Evolutionary conservation across 305 asterid genomes (phyloP), one percentile per base, ranked within the genome.

Genomic region (Fraxinus xanthoxyloides): DNA sequence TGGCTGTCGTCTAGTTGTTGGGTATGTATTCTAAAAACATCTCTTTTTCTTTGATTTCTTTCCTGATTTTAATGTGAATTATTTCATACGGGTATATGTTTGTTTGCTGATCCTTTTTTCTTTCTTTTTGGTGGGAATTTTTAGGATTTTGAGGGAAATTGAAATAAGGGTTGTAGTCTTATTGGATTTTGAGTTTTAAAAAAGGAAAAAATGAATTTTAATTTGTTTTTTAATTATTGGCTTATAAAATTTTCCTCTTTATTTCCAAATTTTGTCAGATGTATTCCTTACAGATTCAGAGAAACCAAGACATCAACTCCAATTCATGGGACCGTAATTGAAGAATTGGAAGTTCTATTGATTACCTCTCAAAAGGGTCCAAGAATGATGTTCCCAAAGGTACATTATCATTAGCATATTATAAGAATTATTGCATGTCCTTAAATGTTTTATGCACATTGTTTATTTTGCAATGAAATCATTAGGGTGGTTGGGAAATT

Each of bases 401-500:
- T 95, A 91, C 10, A 23, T 1, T 79, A 13, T 19, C 19, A 7
- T 48, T 10, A 24, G 21, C 72, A 28, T 26, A n/a, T 79, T 30
- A 23, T 1, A 40, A 31, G 40, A 36, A 73, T 35, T 15, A 10
- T 61, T 73, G 69, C 24, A 31, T 7, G 54, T 1, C 26, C 32
- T 86, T 59, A 32, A 77, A 48, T 70, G 74, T 21, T 38, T 30
- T 70, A 40, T 46, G 87, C 77, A 85, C 80, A 59, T 83, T 85
- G 85, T 82, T 74, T 24, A 48, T 78, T 82, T 69, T 85, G 81
- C 54, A 7, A 61, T 78, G 34, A 65, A 74, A 80, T 85, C 72
- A 28, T 81, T 87, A 95, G 98, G 99, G 99, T 84, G 99, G 99
- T 81, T 95, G 99, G 99, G 99, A 95, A 88, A 89, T 89, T 46